These are phyloP conservation scores for Elsinoe australis DNA, from an alignment of 2,329 filamentous ascomycete species.

Conservation along the genomic window DNA sequence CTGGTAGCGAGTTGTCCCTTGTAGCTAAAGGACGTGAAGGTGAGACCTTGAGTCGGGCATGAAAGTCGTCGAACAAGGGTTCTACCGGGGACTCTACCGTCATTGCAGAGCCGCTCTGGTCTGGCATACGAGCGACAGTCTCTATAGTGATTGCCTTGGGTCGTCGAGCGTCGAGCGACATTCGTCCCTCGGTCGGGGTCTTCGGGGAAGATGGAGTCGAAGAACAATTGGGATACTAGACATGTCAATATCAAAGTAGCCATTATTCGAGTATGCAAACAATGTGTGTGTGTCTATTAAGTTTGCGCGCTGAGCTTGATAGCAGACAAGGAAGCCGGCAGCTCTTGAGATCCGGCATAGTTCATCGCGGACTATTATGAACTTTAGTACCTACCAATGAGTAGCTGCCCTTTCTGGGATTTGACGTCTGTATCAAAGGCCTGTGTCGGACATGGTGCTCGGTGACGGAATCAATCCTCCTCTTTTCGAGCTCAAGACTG, in stretches of 20 bases:
- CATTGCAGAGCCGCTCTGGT: not conserved
- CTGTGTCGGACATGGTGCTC: constrained; percentile 10
- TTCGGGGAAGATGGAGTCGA: constrained; percentile 2
- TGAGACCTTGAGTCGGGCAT: constrained; percentile 19
- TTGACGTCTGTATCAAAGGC: not conserved
- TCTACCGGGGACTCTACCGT: constrained; percentile 15
- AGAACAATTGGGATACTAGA: constrained; percentile 11
- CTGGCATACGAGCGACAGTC: not conserved
- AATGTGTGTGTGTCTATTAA: too few species aligned
- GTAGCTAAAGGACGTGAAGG: constrained; percentile 1
- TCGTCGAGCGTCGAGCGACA: not conserved
- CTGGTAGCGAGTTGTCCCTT: constrained; percentile 1
- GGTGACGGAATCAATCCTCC: constrained; percentile 14
- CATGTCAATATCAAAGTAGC: not conserved
- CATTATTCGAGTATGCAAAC: too few species aligned
- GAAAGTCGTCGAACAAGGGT: constrained; percentile 25
- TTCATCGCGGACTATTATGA: too few species aligned
- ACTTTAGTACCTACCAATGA: constrained; percentile 10
- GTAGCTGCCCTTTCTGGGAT: constrained; percentile 12
- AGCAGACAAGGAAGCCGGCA: too few species aligned
- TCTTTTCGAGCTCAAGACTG: constrained; percentile 2
- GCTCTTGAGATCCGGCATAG: too few species aligned
- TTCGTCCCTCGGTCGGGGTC: constrained; percentile 1
- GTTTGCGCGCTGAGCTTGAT: too few species aligned
- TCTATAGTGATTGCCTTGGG: constrained; percentile 3